Percentiles rank a stretch among this genome's conserved stretches.
These are phyloP conservation scores for Radiomyces spectabilis DNA, from an alignment of 192 early-diverging fungal genomes.

Conservation along the genomic window DNA sequence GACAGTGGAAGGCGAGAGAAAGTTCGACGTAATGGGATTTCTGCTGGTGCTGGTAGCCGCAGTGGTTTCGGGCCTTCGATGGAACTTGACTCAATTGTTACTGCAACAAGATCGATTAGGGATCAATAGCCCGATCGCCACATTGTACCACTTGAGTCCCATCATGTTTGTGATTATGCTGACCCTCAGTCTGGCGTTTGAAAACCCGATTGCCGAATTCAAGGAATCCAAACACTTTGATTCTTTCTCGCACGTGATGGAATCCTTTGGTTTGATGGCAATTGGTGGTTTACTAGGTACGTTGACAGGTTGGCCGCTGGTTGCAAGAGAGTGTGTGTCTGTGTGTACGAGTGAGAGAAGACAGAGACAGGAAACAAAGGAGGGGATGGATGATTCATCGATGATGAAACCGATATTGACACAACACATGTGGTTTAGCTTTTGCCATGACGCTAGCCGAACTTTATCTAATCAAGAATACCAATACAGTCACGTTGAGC, in stretches of 20 bases:
- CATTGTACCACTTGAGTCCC: constrained; percentile 67
- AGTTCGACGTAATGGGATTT: constrained; percentile 50
- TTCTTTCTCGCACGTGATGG: constrained; percentile 20
- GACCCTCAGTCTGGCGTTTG: constrained; percentile 41
- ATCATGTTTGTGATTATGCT: constrained; percentile 65
- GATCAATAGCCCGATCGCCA: constrained; percentile 76
- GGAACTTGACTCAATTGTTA: constrained; percentile 76
- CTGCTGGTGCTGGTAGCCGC: constrained; percentile 55
- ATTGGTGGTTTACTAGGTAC: constrained; percentile 56
- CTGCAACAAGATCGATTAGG: constrained; percentile 56
- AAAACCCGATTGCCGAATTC: constrained; percentile 51
- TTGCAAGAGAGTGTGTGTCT: too few relatives aligned
- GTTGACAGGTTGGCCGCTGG: too few relatives aligned
- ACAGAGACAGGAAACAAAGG: too few relatives aligned
- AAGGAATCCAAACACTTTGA: constrained; percentile 45
- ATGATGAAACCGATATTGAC: too few relatives aligned
- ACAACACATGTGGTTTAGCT: too few relatives aligned
- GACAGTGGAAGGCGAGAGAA: constrained; percentile 66
- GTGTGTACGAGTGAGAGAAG: too few relatives aligned
- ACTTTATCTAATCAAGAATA: constrained; percentile 68
- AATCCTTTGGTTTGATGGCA: constrained; percentile 45
- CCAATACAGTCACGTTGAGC: constrained; percentile 75
- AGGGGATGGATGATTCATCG: not conserved
- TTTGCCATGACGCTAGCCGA: constrained; percentile 76
- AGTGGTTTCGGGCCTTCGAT: constrained; percentile 71